Base-by-base conservation (phyloP, 2,329 filamentous ascomycete genomes). In the Claviceps sp. region DNA sequence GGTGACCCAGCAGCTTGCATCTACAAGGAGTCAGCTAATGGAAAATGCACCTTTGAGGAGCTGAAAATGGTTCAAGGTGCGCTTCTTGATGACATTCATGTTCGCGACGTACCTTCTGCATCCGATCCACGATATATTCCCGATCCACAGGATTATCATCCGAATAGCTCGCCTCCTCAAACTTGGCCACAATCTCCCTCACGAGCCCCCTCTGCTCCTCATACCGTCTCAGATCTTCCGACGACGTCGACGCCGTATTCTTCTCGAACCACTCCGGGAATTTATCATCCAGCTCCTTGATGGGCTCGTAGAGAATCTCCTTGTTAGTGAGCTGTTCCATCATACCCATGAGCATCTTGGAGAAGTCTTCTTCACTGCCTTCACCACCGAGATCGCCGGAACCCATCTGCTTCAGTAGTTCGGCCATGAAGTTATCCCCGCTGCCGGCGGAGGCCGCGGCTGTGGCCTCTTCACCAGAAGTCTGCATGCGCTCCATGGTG, bases 241-340 rank as follows among this genome's bases (percentile, higher is more conserved):
- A 68, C 2, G 82, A 70, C 50, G 81, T 82, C 24, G 73, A 81
- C 42, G 71, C 77, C 59, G 75, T 74, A 66, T 96, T 91, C 69
- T 87, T 84, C 61, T 79, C 78, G 65, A 98, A 76, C 91, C 93
- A 98, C 2, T 71, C 81, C 0, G 90, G 91, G 64, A 93, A 98
- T 68, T 96, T 97, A 50, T 88, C 85, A 66, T 95, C 73, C 47
- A 98, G 73, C 70, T 98, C 93, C 73, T 95, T 95, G 89, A 98
- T 96, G 2, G 93, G 93, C 71, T 98, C 91, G 65, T 97, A 97
- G 49, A 98, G 71, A 56, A 98, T 96, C 60, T 97, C 93, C 73
- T 95, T 97, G 68, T 95, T 95, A 3, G 93, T 97, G 56, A 98
- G 77, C 68, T 98, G 90, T 70, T 97, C 89, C 91, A 98, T 97